Evolutionary conservation across 768 basidiomycete species (phyloP).

Genomic region (Auriculariales sp.): DNA sequence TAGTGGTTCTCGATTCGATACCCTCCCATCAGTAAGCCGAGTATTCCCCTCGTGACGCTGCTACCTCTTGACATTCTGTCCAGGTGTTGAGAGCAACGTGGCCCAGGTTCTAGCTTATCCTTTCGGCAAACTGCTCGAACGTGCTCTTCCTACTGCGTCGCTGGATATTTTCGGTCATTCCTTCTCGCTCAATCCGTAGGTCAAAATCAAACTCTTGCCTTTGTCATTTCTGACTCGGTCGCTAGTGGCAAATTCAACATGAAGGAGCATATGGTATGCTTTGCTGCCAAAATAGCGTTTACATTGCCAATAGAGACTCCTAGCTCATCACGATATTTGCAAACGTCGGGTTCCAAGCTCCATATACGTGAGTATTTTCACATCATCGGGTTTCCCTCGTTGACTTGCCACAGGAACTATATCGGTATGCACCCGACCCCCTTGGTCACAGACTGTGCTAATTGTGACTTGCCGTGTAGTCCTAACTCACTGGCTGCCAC

Average conservation of each 20-base stretch:
- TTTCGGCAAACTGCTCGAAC: constrained; percentile 54
- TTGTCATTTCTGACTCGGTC: too few relatives aligned
- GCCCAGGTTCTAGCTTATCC: constrained; percentile 64
- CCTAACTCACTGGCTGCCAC: constrained; percentile 11
- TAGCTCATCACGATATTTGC: constrained; percentile 17
- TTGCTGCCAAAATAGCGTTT: not conserved
- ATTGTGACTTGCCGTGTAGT: too few relatives aligned
- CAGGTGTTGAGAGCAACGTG: constrained; percentile 17
- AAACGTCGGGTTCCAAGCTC: constrained; percentile 13
- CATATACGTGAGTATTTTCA: too few relatives aligned
- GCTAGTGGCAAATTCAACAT: constrained; percentile 14
- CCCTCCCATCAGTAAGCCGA: too few relatives aligned
- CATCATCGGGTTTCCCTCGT: too few relatives aligned
- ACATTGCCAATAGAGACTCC: not conserved
- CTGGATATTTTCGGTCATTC: not conserved
- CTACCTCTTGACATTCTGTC: too few relatives aligned
- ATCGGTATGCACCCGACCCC: too few relatives aligned
- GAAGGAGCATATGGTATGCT: constrained; percentile 13
- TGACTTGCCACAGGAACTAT: too few relatives aligned
- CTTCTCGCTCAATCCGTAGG: constrained; percentile 12
- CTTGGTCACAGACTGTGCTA: too few relatives aligned
- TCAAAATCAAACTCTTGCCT: too few relatives aligned
- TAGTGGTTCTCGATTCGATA: constrained; percentile 13
- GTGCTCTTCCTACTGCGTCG: constrained; percentile 18
- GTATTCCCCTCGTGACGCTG: too few relatives aligned